Conservation (phyloP, 176 grass and related monocot genomes). For the Lolium multiflorum region DNA sequence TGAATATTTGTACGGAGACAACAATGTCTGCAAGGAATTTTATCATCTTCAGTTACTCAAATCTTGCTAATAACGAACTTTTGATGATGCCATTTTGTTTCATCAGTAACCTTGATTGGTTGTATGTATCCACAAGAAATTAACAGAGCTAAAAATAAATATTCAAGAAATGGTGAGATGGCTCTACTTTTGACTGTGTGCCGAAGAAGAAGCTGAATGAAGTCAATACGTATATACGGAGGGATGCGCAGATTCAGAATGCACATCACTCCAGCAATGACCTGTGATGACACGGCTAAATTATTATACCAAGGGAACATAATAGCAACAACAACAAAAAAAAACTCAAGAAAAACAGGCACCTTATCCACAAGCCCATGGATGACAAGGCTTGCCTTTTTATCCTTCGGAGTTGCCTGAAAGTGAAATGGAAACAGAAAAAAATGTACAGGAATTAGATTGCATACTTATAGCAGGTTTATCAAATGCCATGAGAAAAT, state of each 20-base stretch:
- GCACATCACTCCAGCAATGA: slow-evolving; percentile 74
- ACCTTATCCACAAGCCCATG: slow-evolving; percentile 97
- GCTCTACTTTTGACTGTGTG: slow-evolving; percentile 82
- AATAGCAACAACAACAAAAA: slow-evolving; percentile 48
- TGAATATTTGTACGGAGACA: not conserved
- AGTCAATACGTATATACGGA: slow-evolving; percentile 87
- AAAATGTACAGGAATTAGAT: slow-evolving; percentile 9
- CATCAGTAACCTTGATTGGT: not conserved
- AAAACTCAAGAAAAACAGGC: slow-evolving; percentile 34
- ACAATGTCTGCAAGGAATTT: not conserved
- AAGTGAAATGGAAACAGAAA: slow-evolving; percentile 25
- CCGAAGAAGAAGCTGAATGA: slow-evolving; percentile 72
- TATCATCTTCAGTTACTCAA: slow-evolving; percentile 9
- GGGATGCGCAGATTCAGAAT: slow-evolving; percentile 77
- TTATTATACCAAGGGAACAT: slow-evolving; percentile 28
- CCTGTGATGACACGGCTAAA: slow-evolving; percentile 55
- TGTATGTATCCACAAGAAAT: slow-evolving; percentile 12
- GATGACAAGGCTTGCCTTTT: slow-evolving; percentile 95
- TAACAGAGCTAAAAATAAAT: not conserved
- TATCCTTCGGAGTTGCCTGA: slow-evolving; percentile 93
- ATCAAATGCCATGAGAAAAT: slow-evolving; percentile 12
- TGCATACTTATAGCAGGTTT: not conserved
- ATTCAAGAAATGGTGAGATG: slow-evolving; percentile 27
- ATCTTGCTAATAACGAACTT: not conserved
- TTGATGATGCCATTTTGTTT: slow-evolving; percentile 21